phyloP scores from a whole-genome alignment of 805 yeast genomes.

The Candida xiaguanensis region DNA sequence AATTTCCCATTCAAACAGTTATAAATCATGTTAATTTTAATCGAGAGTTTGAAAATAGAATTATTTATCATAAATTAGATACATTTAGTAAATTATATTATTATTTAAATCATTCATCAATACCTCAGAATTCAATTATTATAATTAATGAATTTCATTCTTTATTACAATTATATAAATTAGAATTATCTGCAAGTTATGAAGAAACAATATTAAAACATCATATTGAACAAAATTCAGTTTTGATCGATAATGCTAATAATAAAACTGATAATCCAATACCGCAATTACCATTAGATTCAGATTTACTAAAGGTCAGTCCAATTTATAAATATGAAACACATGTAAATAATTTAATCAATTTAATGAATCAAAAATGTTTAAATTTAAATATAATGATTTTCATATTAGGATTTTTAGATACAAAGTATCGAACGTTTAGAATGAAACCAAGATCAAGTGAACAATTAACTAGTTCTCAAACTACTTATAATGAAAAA shows the following conservation, averaged over 20 bases:
- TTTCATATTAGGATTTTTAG: slow-evolving; percentile 29
- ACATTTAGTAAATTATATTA: slow-evolving; percentile 27
- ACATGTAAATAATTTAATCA: slow-evolving; percentile 27
- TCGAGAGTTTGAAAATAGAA: slow-evolving; percentile 16
- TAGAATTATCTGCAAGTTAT: slow-evolving; percentile 29
- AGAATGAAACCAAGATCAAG: slow-evolving; percentile 1
- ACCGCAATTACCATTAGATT: slow-evolving; percentile 25
- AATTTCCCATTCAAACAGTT: slow-evolving; percentile 27
- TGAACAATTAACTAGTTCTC: slow-evolving; percentile 2
- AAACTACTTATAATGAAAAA: slow-evolving; percentile 6
- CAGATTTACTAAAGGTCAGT: slow-evolving; percentile 25
- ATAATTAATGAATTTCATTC: slow-evolving; percentile 34
- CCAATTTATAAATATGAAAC: slow-evolving; percentile 28
- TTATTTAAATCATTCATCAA: slow-evolving; percentile 13
- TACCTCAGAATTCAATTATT: slow-evolving; percentile 15
- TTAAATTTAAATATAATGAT: slow-evolving; percentile 22
- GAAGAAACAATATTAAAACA: slow-evolving; percentile 30
- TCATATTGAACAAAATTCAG: slow-evolving; percentile 25
- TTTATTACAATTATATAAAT: slow-evolving; percentile 29
- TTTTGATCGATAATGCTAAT: slow-evolving; percentile 14
- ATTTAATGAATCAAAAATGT: slow-evolving; percentile 20
- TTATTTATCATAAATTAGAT: slow-evolving; percentile 14
- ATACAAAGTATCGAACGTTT: slow-evolving; percentile 20
- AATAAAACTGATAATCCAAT: slow-evolving; percentile 18
- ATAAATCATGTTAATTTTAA: slow-evolving; percentile 17